Conservation (phyloP, 768 basidiomycete species). For the Fomitopsis serialis region DNA sequence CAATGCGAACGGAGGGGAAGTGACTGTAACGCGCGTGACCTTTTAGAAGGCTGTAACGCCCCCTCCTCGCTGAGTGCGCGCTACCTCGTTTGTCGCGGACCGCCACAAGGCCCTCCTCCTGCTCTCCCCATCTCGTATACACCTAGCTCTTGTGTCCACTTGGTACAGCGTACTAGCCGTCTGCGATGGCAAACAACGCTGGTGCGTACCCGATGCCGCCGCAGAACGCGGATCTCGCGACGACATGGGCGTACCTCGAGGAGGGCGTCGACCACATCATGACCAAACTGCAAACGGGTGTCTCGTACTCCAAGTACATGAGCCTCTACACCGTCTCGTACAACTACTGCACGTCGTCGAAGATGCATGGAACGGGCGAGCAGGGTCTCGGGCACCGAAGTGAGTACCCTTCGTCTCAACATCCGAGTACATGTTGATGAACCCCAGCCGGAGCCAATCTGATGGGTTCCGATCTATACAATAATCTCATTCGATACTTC, state of each 20-base stretch:
- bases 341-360: slow-evolving; percentile 94
- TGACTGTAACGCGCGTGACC: background rate
- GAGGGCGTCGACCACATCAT: slow-evolving; percentile 90
- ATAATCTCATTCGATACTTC: slow-evolving; percentile 90
- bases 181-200: slow-evolving; percentile 15
- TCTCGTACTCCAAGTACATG: slow-evolving; percentile 89
- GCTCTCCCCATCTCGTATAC: background rate
- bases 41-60: background rate
- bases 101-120: background rate
- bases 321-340: slow-evolving; percentile 88
- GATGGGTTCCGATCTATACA: slow-evolving; percentile 97
- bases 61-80: background rate
- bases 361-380: slow-evolving; percentile 52
- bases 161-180: background rate
- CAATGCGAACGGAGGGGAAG: too few relatives aligned
- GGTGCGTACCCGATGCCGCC: slow-evolving; percentile 48
- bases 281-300: slow-evolving; percentile 84
- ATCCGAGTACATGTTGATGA: slow-evolving; percentile 15
- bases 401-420: slow-evolving; percentile 31
- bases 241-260: slow-evolving; percentile 87
- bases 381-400: slow-evolving; percentile 45
- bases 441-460: slow-evolving; percentile 79
- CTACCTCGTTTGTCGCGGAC: background rate
- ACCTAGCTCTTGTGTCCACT: background rate
- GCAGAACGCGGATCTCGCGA: slow-evolving; percentile 60